Conservation (phyloP, 2,329 filamentous ascomycete genomes). For the Monosporascus cannonballus region DNA sequence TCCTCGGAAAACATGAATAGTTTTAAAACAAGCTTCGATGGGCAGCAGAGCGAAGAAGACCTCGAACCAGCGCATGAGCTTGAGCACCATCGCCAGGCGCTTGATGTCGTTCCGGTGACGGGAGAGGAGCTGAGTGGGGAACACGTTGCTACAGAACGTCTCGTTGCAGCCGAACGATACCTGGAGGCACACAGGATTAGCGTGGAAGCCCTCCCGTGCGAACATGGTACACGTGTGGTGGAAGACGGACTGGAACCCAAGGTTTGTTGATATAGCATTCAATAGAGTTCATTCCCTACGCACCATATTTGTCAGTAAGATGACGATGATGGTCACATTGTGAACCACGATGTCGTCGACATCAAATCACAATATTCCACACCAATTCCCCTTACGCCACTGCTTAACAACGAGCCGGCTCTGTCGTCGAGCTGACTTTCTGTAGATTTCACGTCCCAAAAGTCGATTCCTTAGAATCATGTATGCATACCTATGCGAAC, state of each 20-base stretch:
- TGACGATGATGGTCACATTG: slow-evolving; percentile 3
- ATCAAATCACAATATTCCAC: background rate
- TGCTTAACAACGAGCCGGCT: too few relatives aligned
- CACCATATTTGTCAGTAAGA: background rate
- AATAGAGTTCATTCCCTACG: too few relatives aligned
- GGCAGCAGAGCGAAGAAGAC: slow-evolving; percentile 47
- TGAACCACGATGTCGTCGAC: slow-evolving; percentile 4
- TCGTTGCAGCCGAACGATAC: slow-evolving; percentile 51
- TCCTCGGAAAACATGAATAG: slow-evolving; percentile 27
- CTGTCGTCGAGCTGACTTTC: too few relatives aligned
- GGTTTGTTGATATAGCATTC: too few relatives aligned
- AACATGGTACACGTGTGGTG: slow-evolving; percentile 56
- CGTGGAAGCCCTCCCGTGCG: slow-evolving; percentile 45
- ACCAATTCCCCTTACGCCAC: background rate
- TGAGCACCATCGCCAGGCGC: slow-evolving; percentile 42
- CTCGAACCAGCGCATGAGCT: slow-evolving; percentile 46
- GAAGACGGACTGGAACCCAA: too few relatives aligned
- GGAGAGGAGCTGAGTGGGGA: slow-evolving; percentile 43
- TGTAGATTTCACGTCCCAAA: too few relatives aligned
- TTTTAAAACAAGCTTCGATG: slow-evolving; percentile 22
- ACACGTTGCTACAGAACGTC: slow-evolving; percentile 52
- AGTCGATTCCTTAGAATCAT: too few relatives aligned
- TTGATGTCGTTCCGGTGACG: slow-evolving; percentile 44
- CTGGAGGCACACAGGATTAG: slow-evolving; percentile 49
- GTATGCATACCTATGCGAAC: too few relatives aligned